phyloP scores from a whole-genome alignment of 495 filamentous ascomycete species.

The Polyplosphaeria fusca region DNA sequence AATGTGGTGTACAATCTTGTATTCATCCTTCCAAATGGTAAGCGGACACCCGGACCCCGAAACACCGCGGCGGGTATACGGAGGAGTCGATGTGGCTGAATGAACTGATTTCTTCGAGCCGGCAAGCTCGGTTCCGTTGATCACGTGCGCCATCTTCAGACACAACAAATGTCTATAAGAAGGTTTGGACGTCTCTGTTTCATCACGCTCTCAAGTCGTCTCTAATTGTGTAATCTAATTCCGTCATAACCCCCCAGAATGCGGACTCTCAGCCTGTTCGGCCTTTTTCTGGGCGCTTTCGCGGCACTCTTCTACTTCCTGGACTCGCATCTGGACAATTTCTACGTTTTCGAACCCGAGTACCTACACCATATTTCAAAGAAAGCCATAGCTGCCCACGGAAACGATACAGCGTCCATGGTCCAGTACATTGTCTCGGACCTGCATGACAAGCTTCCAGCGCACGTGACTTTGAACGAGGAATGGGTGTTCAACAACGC shows the following conservation, averaged over 20 bases:
- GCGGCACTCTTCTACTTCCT: conserved; percentile 59
- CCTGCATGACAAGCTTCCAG: conserved; percentile 44
- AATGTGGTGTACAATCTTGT: too few relatives aligned
- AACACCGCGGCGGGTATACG: too few relatives aligned
- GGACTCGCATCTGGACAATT: conserved; percentile 65
- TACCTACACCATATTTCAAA: conserved; percentile 67
- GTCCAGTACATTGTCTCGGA: conserved; percentile 61
- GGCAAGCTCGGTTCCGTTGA: too few relatives aligned
- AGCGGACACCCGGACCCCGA: too few relatives aligned
- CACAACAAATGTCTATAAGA: too few relatives aligned
- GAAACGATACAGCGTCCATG: conserved; percentile 66
- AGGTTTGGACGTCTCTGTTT: too few relatives aligned
- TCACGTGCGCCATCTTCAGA: too few relatives aligned
- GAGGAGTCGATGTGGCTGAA: too few relatives aligned
- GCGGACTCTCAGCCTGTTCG: conserved; percentile 9
- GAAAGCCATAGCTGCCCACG: conserved; percentile 62
- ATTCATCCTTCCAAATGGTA: too few relatives aligned
- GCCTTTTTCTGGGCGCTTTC: conserved; percentile 49
- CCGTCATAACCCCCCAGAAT: conserved; percentile 1
- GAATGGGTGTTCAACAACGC: conserved; percentile 67
- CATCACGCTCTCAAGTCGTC: too few relatives aligned
- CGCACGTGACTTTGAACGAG: conserved; percentile 52
- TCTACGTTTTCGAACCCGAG: conserved; percentile 71
- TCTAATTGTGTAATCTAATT: too few relatives aligned
- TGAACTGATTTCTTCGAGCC: too few relatives aligned